Evolutionary conservation across 192 early-diverging fungal species (phyloP).

Genomic region (Entomortierella lignicola): DNA sequence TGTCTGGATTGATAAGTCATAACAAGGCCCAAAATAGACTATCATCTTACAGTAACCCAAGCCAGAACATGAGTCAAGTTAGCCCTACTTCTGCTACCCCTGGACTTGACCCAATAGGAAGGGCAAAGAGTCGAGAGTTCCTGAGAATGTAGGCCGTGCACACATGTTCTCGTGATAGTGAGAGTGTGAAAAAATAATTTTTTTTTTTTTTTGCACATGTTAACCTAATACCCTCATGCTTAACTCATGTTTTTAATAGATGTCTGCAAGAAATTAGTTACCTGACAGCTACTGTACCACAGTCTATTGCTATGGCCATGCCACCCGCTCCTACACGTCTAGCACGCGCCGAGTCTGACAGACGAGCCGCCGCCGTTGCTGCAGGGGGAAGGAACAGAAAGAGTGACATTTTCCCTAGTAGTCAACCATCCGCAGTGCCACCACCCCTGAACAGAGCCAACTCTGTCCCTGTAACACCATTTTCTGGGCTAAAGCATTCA

Average conservation of each 20-base stretch:
- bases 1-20: neutral
- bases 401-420: constrained; percentile 37
- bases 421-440: constrained; percentile 3
- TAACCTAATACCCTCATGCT: neutral
- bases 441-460: constrained; percentile 31
- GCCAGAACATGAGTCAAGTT: constrained; percentile 52
- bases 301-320: constrained; percentile 31
- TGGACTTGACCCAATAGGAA: constrained; percentile 61
- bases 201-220: neutral
- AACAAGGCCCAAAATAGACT: constrained; percentile 37
- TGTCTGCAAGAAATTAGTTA: constrained; percentile 73
- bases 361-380: constrained; percentile 19
- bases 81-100: constrained; percentile 47
- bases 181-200: neutral
- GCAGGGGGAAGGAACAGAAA: constrained; percentile 29
- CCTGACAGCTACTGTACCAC: constrained; percentile 58
- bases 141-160: constrained; percentile 72
- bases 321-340: constrained; percentile 32
- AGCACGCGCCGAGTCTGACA: constrained; percentile 35
- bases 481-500: constrained; percentile 12
- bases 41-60: constrained; percentile 36
- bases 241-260: constrained; percentile 30
- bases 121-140: constrained; percentile 75
- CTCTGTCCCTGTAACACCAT: constrained; percentile 24
- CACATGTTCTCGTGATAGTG: neutral